Percentiles rank a stretch among this genome's conserved stretches.
These are phyloP conservation scores for Biscogniauxia marginata DNA, from an alignment of 2,329 filamentous ascomycete species.

Conservation along the genomic window DNA sequence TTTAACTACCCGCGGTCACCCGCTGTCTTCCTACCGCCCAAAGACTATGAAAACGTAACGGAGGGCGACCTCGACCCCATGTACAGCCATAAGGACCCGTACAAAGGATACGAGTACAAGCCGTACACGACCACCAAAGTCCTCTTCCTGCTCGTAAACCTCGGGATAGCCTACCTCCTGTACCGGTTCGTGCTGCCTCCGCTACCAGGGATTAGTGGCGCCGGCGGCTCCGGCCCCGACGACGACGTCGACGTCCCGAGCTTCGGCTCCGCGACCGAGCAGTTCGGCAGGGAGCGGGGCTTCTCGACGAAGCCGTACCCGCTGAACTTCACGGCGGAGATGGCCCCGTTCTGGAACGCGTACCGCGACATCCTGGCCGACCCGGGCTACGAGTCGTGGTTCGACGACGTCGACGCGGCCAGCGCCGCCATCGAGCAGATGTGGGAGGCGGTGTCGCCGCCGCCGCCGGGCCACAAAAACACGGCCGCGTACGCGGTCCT, in stretches of 20 bases:
- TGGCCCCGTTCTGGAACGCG: conserved; percentile 7
- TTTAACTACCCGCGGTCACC: not conserved
- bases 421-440: conserved; percentile 5
- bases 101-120: not conserved
- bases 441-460: not conserved
- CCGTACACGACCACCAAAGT: not conserved
- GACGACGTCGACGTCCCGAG: not conserved
- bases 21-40: not conserved
- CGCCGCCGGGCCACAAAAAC: not conserved
- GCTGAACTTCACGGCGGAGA: not conserved
- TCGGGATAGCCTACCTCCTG: too few species aligned
- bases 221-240: too few species aligned
- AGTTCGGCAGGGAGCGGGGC: not conserved
- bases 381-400: conserved; percentile 9
- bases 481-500: not conserved
- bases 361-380: conserved; percentile 5
- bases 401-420: conserved; percentile 6
- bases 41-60: not conserved
- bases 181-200: too few species aligned
- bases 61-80: not conserved
- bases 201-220: too few species aligned
- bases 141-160: not conserved
- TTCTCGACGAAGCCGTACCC: not conserved
- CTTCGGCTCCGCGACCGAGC: not conserved
- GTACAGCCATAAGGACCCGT: not conserved